Evolutionary conservation across 768 basidiomycete genomes (phyloP).

Genomic region (Pleurotus eryngii): DNA sequence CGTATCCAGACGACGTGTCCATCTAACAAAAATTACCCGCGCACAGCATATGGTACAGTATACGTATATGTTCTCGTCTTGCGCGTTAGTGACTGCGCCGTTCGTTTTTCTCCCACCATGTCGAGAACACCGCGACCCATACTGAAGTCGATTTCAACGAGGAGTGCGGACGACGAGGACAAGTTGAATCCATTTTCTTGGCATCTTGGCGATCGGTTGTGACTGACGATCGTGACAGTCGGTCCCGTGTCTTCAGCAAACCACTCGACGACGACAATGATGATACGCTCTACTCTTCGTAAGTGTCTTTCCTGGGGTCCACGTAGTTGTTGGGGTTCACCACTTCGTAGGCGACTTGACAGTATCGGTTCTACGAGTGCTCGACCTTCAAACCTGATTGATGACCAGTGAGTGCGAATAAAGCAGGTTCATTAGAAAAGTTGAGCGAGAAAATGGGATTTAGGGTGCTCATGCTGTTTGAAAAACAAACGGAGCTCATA

Average conservation of each 20-base stretch:
- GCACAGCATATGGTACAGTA: no score
- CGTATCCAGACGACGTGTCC: no score
- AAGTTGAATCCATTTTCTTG: background rate
- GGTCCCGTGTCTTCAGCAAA: background rate
- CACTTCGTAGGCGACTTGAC: background rate
- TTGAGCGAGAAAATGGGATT: background rate
- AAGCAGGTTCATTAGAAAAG: no score
- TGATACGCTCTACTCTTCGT: constrained; percentile 1
- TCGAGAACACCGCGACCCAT: background rate
- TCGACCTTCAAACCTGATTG: background rate
- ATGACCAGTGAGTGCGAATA: background rate
- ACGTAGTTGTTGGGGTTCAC: background rate
- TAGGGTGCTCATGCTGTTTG: background rate
- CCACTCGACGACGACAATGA: background rate
- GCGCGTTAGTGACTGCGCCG: no score
- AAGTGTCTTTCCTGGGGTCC: background rate
- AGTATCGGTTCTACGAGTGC: background rate
- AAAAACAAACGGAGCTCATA: constrained; percentile 1
- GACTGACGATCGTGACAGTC: background rate
- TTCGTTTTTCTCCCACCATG: no score
- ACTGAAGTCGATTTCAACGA: background rate
- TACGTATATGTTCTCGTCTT: no score
- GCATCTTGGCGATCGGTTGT: no score
- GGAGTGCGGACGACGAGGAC: background rate
- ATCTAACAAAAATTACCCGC: no score